A percentile compares a stretch with the other conserved stretches of the same genome.
Conservation (phyloP, 2,329 filamentous ascomycete genomes). For the Fusarium keratoplasticum region DNA sequence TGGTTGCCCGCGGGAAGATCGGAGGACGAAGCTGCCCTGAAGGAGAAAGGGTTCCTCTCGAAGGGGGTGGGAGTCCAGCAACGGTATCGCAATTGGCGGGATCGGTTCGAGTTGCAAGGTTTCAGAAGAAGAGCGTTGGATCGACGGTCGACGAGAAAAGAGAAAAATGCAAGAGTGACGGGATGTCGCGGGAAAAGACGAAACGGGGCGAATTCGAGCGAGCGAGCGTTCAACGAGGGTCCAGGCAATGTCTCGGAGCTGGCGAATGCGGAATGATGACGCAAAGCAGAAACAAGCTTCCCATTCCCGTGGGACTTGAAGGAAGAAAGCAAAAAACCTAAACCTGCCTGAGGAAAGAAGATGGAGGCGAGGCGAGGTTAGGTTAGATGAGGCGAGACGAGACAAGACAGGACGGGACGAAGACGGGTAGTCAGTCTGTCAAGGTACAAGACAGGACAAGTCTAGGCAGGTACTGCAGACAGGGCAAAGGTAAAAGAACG, state of each 20-base stretch:
- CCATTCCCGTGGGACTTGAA: slow-evolving; percentile 3
- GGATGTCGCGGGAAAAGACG: slow-evolving; percentile 15
- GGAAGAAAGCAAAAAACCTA: slow-evolving; percentile 1
- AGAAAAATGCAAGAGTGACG: neutral
- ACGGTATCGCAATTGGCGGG: neutral
- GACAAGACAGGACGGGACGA: neutral
- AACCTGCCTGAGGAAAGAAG: slow-evolving; percentile 2
- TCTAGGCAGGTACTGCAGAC: neutral
- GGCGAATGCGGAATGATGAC: slow-evolving; percentile 6
- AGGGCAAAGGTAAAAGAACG: neutral
- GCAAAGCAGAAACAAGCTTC: slow-evolving; percentile 12
- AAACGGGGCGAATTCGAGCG: slow-evolving; percentile 8
- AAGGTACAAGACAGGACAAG: neutral
- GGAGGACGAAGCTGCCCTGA: slow-evolving; percentile 1
- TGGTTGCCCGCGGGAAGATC: slow-evolving; percentile 8
- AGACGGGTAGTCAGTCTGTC: neutral
- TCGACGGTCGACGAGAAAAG: neutral
- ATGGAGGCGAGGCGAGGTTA: neutral
- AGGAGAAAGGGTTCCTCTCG: neutral
- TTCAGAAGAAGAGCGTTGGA: neutral
- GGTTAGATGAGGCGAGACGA: slow-evolving; percentile 2
- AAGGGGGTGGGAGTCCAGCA: neutral
- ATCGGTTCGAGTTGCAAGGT: neutral
- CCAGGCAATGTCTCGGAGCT: slow-evolving; percentile 5
- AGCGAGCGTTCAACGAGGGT: neutral